Evolutionary conservation across 352 stramenopile genomes (phyloP), one percentile per base, ranked within the genome.

Genomic region (Pythium rishiriense): DNA sequence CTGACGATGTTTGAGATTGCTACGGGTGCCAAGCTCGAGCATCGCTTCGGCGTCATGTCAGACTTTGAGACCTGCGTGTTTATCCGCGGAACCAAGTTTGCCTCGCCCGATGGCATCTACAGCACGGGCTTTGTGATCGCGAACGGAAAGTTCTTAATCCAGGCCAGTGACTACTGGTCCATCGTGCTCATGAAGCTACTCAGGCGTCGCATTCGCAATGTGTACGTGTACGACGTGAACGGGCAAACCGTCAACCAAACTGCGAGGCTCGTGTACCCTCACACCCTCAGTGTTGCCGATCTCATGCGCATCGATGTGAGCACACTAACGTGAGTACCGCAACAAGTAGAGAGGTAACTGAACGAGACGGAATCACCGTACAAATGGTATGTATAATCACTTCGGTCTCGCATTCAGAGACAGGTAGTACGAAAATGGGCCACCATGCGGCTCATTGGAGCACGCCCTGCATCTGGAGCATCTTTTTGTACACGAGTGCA

Each of bases 401-500:
- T 39, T n/a, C n/a, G n/a, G n/a, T n/a, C 35, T 9, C 5, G 35
- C 12, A 41, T 41, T 17, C 3, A 41, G 17, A n/a, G n/a, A n/a
- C n/a, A n/a, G n/a, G n/a, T n/a, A n/a, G n/a, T n/a, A n/a, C n/a
- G n/a, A n/a, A n/a, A n/a, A n/a, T n/a, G n/a, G n/a, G n/a, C n/a
- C n/a, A n/a, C n/a, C n/a, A n/a, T n/a, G n/a, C 45, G n/a, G 28
- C 17, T 57, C 54, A 72, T 52, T 85, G 78, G 10, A 90, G 48
- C 17, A 91, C 62, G 35, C 85, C 85, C 35, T 93, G 78, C 63
- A 81, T 75, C 62, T 93, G 83, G 26, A 93, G 67, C n/a, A 93
- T 68, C 58, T 89, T 89, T 65, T 88, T 90, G 73, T 93, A 93
- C 21, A 93, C 60, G 26, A 93, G 47, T 0, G 81, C 85, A 57